These are phyloP conservation scores for Caloboletus inedulis DNA, from an alignment of 1,284 basidiomycete genomes.

Conservation along the genomic window DNA sequence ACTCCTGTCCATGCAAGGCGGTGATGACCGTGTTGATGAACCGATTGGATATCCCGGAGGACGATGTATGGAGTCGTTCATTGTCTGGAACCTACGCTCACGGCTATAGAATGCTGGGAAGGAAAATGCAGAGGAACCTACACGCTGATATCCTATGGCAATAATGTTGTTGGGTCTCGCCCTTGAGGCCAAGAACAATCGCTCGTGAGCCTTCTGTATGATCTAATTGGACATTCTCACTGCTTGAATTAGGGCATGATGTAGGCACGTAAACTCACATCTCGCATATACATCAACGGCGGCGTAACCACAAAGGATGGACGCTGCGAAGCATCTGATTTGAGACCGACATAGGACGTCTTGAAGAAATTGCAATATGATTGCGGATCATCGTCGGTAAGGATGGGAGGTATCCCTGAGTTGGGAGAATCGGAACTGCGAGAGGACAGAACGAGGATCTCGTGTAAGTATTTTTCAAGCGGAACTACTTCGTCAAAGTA, in stretches of 20 bases:
- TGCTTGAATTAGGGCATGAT: not conserved
- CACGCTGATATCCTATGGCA: conserved; percentile 62
- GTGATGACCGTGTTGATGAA: conserved; percentile 76
- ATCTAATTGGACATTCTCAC: conserved; percentile 39
- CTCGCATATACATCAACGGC: conserved; percentile 51
- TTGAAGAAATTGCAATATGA: conserved; percentile 43
- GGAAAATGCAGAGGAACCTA: conserved; percentile 29
- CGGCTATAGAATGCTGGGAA: not conserved
- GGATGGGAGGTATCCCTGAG: conserved; percentile 8
- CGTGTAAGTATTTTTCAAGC: conserved; percentile 43
- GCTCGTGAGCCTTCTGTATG: conserved; percentile 56
- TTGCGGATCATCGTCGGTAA: conserved; percentile 34
- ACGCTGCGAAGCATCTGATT: conserved; percentile 13
- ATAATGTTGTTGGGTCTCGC: conserved; percentile 53
- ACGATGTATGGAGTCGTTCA: conserved; percentile 19
- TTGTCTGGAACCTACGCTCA: conserved; percentile 17
- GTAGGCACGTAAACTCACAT: conserved; percentile 39
- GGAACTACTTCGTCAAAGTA: conserved; percentile 41
- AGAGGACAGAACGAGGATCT: conserved; percentile 29
- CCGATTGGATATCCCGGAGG: conserved; percentile 50
- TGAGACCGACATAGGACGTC: conserved; percentile 44
- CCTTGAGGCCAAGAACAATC: conserved; percentile 42
- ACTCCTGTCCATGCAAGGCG: conserved; percentile 60
- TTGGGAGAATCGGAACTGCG: not conserved
- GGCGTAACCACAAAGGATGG: conserved; percentile 32